These are phyloP conservation scores for Aquilaria agallochum DNA, from an alignment of 441 rosid species.

Conservation along the genomic window DNA sequence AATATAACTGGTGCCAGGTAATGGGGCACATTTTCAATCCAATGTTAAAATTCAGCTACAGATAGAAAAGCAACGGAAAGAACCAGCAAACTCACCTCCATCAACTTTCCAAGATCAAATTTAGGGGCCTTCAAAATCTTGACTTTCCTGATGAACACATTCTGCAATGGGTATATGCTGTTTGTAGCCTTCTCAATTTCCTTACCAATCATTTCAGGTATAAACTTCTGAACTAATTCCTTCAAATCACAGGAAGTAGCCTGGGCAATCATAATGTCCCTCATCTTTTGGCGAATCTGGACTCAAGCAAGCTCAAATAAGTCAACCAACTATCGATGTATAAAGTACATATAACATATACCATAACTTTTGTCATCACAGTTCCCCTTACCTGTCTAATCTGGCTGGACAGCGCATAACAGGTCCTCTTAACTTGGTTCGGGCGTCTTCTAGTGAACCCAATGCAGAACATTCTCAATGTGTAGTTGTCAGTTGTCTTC, in stretches of 20 bases:
- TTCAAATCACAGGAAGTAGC: constrained; percentile 73
- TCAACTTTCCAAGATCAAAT: constrained; percentile 65
- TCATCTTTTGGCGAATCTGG: constrained; percentile 79
- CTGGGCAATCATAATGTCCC: constrained; percentile 57
- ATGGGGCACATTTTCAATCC: constrained; percentile 38
- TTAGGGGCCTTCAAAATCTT: constrained; percentile 87
- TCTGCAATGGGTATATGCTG: constrained; percentile 67
- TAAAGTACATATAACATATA: neutral
- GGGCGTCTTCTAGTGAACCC: constrained; percentile 75
- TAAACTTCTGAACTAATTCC: constrained; percentile 61
- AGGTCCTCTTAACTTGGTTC: constrained; percentile 74
- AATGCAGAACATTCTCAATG: constrained; percentile 69
- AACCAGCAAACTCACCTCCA: constrained; percentile 7
- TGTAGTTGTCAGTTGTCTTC: constrained; percentile 66
- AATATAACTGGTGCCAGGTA: neutral
- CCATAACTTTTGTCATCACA: neutral
- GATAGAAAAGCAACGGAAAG: neutral
- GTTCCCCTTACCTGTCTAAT: constrained; percentile 42
- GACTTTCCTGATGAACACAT: constrained; percentile 75
- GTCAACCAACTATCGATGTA: neutral
- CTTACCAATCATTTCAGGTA: constrained; percentile 51
- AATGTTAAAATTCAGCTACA: neutral
- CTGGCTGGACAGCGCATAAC: constrained; percentile 78
- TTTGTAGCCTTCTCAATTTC: constrained; percentile 77
- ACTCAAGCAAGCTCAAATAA: neutral